phyloP scores from a whole-genome alignment of 768 basidiomycete species.

The Russula sp. region DNA sequence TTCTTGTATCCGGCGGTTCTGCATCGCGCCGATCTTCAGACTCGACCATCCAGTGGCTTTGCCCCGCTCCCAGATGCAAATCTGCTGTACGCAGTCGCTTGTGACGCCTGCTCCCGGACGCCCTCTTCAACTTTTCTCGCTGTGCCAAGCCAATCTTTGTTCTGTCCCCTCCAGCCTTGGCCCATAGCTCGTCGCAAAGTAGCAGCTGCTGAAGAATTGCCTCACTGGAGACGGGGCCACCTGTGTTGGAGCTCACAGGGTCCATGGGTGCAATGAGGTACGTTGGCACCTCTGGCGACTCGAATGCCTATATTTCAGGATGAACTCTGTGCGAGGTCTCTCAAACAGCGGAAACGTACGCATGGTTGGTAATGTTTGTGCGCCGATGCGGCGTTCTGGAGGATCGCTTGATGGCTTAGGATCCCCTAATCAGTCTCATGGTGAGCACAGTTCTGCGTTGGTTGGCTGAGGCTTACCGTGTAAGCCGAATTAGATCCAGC shows the following conservation, averaged over 20 bases:
- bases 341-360: background rate
- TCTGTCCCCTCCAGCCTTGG: too few species aligned
- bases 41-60: too few species aligned
- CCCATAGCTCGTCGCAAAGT: too few species aligned
- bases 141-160: background rate
- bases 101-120: rapidly evolving
- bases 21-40: too few species aligned
- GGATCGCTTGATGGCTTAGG: background rate
- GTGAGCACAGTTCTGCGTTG: background rate
- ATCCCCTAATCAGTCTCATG: too few species aligned
- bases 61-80: background rate
- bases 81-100: background rate
- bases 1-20: too few species aligned
- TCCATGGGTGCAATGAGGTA: too few species aligned
- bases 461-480: background rate
- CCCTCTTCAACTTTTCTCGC: background rate
- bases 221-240: too few species aligned
- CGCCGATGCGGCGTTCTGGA: background rate
- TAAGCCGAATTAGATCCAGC: background rate
- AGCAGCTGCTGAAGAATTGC: too few species aligned
- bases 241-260: background rate
- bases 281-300: background rate
- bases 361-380: too few species aligned
- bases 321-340: background rate
- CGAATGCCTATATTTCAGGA: background rate